Base-by-base conservation (phyloP, 441 rosid genomes). In the Capsella rubella region DNA sequence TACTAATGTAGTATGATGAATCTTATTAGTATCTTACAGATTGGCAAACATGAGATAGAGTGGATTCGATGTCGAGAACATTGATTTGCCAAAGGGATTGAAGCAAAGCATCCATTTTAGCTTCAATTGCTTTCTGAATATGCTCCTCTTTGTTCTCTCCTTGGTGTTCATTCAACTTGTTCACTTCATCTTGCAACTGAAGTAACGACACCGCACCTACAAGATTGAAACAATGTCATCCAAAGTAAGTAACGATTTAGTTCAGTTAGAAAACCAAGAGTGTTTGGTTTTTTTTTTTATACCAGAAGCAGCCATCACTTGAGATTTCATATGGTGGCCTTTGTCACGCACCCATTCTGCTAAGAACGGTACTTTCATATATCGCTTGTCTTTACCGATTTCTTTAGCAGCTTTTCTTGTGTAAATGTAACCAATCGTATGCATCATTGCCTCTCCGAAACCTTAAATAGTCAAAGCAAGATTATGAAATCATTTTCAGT, bases 301-400 rank as follows among this genome's bases (percentile, higher is more conserved):
- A 95, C 99, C 98, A 72, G 97, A 89, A 74, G 95, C 99, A 65
- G 99, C 97, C 87, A 84, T 86, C 10, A 93, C 97, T 91, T 95
- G 98, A 29, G 99, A 95, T 73, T 92, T 95, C 57, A 95, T 85
- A 56, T 64, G 82, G 79, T 95, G 99, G 43, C 98, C 98, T 77
- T 92, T 95, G 77, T 91, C 93, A 27, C 98, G 85, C 42, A 91
- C 98, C 99, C 99, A 95, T 74, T 95, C 95, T 13, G 95, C 93
- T 78, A 95, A 80, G 84, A 86, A 95, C 12, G 99, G 99, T 10
- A 95, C 97, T 77, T 83, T 92, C 97, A 90, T 90, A 57, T 71
- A 87, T 15, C 90, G 84, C 77, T 67, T 95, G 81, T 92, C 97
- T 78, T 87, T 92, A 28, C 98, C 98, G 11, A 95, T 84, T 84